These are phyloP conservation scores for Lasiodiplodia citricola DNA, from an alignment of 2,329 filamentous ascomycete genomes.

Conservation along the genomic window DNA sequence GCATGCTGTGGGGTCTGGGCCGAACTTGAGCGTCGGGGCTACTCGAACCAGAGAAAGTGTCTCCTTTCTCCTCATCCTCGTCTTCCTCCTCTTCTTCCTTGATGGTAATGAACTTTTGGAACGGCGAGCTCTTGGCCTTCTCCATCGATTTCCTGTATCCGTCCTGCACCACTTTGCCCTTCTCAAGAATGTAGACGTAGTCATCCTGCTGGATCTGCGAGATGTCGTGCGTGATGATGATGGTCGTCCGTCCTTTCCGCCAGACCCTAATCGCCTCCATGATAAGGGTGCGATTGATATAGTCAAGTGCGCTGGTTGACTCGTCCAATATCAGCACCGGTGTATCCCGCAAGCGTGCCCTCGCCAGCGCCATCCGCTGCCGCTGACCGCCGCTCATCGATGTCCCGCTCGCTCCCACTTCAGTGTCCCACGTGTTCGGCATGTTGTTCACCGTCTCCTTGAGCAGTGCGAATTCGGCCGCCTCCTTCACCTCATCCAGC, in stretches of 20 bases:
- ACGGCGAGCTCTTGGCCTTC: conserved; percentile 50
- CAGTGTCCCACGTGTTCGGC: conserved; percentile 73
- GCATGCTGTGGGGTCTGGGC: not conserved
- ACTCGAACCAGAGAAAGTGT: not conserved
- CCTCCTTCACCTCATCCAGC: conserved; percentile 62
- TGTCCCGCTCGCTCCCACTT: conserved; percentile 71
- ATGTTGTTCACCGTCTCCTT: conserved; percentile 70
- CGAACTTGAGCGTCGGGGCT: not conserved
- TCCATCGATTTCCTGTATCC: conserved; percentile 67
- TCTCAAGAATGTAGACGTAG: conserved; percentile 79
- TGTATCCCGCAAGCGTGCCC: conserved; percentile 77
- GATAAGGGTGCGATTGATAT: conserved; percentile 68
- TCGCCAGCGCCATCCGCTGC: conserved; percentile 80
- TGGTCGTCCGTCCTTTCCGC: conserved; percentile 82
- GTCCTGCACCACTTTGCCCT: conserved; percentile 69
- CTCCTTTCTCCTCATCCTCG: not conserved
- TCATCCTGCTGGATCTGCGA: conserved; percentile 74
- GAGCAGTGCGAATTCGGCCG: conserved; percentile 71
- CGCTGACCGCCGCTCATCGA: conserved; percentile 83
- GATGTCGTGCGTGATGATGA: conserved; percentile 91
- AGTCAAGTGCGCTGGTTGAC: conserved; percentile 83
- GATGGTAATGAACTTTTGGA: conserved; percentile 46
- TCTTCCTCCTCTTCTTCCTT: conserved; percentile 13
- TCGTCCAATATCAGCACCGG: conserved; percentile 87
- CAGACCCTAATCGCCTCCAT: conserved; percentile 78